A percentile compares a stretch with the other conserved stretches of the same genome.
Conservation (phyloP, 1,284 basidiomycete species). For the Cutaneotrichosporon sp. region DNA sequence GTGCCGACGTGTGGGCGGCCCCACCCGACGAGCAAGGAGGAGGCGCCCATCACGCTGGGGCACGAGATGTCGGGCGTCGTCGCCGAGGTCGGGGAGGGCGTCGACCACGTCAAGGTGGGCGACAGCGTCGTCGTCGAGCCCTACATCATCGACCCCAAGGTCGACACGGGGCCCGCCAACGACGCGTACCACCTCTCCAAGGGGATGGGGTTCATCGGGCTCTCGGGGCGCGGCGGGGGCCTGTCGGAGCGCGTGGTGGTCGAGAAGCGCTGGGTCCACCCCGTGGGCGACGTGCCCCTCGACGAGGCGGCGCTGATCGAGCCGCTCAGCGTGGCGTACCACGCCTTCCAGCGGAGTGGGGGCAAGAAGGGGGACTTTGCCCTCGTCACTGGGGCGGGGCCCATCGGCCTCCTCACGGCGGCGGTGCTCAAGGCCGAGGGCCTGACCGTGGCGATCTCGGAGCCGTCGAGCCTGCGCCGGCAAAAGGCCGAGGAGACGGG, state of each 20-base stretch:
- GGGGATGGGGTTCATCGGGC: constrained; percentile 27
- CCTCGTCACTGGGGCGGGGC: constrained; percentile 21
- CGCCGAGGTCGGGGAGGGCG: constrained; percentile 32
- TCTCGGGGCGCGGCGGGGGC: constrained; percentile 22
- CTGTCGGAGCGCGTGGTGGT: constrained; percentile 24
- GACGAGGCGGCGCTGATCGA: constrained; percentile 27
- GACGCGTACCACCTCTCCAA: constrained; percentile 24
- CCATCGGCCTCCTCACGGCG: constrained; percentile 23
- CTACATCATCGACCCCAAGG: constrained; percentile 18
- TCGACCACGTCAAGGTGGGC: constrained; percentile 41
- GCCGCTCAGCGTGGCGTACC: constrained; percentile 22
- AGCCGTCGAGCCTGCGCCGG: constrained; percentile 16
- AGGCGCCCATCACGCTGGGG: constrained; percentile 45
- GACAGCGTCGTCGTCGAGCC: constrained; percentile 53
- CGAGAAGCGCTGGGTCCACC: constrained; percentile 25
- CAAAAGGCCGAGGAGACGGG: constrained; percentile 19
- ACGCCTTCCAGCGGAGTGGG: constrained; percentile 19
- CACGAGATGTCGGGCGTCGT: constrained; percentile 51
- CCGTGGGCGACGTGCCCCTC: constrained; percentile 22
- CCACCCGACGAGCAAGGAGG: constrained; percentile 16
- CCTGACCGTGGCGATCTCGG: constrained; percentile 18
- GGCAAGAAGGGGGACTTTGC: constrained; percentile 24
- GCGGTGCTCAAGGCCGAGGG: constrained; percentile 25
- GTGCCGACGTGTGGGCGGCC: constrained; percentile 11
- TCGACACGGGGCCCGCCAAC: constrained; percentile 17